Percentiles rank a stretch among this genome's conserved stretches.
Conservation (phyloP, 1,284 basidiomycete genomes). For the Irpex lacteus region DNA sequence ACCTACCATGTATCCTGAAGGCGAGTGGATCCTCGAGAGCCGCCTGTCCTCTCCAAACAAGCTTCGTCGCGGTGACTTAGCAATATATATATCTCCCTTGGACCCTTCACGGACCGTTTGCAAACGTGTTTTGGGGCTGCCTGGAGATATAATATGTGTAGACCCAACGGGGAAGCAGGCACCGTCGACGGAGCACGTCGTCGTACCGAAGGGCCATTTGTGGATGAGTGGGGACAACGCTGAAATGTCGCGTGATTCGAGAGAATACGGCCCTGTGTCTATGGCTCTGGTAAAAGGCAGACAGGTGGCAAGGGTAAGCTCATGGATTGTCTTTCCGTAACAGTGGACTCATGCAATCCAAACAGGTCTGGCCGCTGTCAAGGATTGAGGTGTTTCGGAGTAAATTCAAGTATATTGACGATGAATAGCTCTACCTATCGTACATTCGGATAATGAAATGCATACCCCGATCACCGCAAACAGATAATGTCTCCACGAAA, state of each 20-base stretch:
- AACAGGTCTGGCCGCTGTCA: conserved; percentile 22
- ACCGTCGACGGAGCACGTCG: conserved; percentile 65
- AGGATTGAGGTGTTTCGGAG: conserved; percentile 20
- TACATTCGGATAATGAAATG: neutral
- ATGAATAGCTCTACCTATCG: neutral
- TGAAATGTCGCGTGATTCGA: conserved; percentile 81
- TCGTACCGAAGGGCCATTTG: conserved; percentile 81
- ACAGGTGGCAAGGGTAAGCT: conserved; percentile 71
- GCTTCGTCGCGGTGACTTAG: conserved; percentile 76
- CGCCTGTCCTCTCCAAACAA: conserved; percentile 52
- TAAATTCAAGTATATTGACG: conserved; percentile 26
- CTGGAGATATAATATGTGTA: conserved; percentile 87
- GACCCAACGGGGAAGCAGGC: conserved; percentile 73
- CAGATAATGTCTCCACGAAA: too few species aligned
- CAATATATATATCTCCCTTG: conserved; percentile 76
- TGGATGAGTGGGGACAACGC: conserved; percentile 95
- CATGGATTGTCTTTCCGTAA: conserved; percentile 2
- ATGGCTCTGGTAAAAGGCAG: conserved; percentile 79
- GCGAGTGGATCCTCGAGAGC: conserved; percentile 65
- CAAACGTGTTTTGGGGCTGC: conserved; percentile 89
- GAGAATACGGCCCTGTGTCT: conserved; percentile 90
- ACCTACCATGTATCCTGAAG: conserved; percentile 66
- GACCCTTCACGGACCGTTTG: conserved; percentile 74
- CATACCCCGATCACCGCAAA: neutral
- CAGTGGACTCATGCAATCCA: neutral